Conservation (phyloP, 2,329 filamentous ascomycete genomes). For the Xylariaceae sp. region DNA sequence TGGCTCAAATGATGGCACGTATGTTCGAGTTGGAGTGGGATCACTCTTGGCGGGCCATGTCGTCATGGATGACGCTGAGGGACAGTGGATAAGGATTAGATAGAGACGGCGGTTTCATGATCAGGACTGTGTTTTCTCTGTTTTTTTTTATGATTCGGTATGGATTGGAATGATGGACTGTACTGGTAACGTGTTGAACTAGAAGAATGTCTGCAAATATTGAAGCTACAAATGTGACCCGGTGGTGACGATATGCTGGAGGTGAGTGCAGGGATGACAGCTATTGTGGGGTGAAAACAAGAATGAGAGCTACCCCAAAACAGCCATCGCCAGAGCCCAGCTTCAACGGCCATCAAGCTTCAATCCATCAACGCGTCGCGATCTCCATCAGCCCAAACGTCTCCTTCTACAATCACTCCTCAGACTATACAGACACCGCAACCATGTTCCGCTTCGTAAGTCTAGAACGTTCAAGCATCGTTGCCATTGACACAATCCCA, state of each 20-base stretch:
- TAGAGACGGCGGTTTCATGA: no score
- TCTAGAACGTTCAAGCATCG: neutral
- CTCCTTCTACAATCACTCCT: neutral
- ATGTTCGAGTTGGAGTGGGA: slow-evolving; percentile 9
- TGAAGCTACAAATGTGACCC: no score
- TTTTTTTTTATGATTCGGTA: no score
- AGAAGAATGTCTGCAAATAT: no score
- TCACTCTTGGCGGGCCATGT: slow-evolving; percentile 10
- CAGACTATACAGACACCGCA: neutral
- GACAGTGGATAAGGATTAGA: no score
- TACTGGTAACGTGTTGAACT: no score
- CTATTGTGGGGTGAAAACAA: neutral
- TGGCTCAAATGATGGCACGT: slow-evolving; percentile 7
- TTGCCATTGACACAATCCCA: neutral
- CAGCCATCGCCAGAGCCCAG: slow-evolving; percentile 10
- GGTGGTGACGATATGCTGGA: no score
- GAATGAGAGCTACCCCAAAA: slow-evolving; percentile 18
- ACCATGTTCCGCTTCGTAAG: slow-evolving; percentile 22
- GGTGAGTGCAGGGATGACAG: no score
- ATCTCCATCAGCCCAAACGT: slow-evolving; percentile 1
- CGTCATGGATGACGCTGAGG: neutral
- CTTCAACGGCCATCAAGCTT: slow-evolving; percentile 8
- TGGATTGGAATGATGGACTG: no score
- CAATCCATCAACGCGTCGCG: neutral
- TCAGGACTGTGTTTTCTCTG: no score